phyloP scores from a whole-genome alignment of 192 early-diverging fungal species.

The Coemansia sp. region DNA sequence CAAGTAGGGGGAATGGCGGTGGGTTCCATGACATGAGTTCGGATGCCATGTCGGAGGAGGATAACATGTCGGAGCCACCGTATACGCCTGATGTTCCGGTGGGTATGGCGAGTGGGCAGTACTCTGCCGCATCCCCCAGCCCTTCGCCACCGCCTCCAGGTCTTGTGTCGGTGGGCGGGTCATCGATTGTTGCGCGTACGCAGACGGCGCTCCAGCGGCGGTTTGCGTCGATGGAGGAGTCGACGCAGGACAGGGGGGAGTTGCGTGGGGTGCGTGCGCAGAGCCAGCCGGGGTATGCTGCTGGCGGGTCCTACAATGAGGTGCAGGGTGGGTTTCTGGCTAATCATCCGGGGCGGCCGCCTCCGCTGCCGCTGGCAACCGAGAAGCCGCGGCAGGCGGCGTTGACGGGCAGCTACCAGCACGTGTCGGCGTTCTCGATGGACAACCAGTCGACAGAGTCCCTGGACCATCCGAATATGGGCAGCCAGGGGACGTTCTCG shows the following conservation, averaged over 20 bases:
- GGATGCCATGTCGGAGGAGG: constrained; percentile 10
- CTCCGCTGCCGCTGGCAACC: too few species aligned
- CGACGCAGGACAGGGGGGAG: background rate
- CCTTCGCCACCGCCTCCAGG: constrained; percentile 3
- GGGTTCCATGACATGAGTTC: constrained; percentile 5
- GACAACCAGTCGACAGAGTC: constrained; percentile 21
- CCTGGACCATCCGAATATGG: constrained; percentile 43
- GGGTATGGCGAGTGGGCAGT: constrained; percentile 16
- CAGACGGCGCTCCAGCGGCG: constrained; percentile 24
- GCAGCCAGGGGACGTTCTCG: constrained; percentile 28
- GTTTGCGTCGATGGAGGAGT: background rate
- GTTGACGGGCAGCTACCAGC: constrained; percentile 40
- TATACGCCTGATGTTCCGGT: constrained; percentile 25
- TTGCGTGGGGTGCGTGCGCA: constrained; percentile 19
- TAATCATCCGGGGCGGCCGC: constrained; percentile 48
- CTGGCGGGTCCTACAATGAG: too few species aligned
- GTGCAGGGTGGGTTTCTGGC: too few species aligned
- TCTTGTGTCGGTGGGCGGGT: too few species aligned
- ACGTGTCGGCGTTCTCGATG: constrained; percentile 6
- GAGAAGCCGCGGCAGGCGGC: constrained; percentile 45
- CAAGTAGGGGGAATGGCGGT: background rate
- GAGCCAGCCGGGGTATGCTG: constrained; percentile 54
- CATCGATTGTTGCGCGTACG: constrained; percentile 26
- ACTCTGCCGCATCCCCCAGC: constrained; percentile 4
- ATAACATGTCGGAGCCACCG: constrained; percentile 8